These are phyloP conservation scores for Aspergillus tanneri DNA, from an alignment of 2,329 filamentous ascomycete genomes.

Conservation along the genomic window DNA sequence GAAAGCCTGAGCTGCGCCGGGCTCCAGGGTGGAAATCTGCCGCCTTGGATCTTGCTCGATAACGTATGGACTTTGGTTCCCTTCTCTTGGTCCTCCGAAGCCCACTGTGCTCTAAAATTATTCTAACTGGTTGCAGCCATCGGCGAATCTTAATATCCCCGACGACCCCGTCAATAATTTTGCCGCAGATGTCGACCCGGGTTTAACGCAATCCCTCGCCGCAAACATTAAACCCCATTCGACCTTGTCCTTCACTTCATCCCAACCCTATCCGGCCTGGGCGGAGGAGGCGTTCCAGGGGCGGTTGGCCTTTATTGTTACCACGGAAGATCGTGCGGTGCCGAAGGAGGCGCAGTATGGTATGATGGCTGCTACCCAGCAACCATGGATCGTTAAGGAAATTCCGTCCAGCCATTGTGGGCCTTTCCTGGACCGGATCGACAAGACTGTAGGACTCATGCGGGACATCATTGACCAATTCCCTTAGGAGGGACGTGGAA, in stretches of 20 bases:
- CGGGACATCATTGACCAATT: neutral
- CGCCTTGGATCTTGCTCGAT: slow-evolving; percentile 26
- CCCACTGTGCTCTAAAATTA: neutral
- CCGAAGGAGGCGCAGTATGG: slow-evolving; percentile 23
- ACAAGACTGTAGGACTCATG: neutral
- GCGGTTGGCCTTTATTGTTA: slow-evolving; percentile 25
- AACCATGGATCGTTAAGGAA: slow-evolving; percentile 25
- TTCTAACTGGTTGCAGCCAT: slow-evolving; percentile 6
- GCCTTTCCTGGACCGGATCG: slow-evolving; percentile 14
- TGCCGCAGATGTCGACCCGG: slow-evolving; percentile 15
- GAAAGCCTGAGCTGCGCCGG: slow-evolving; percentile 30
- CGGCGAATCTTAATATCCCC: slow-evolving; percentile 12
- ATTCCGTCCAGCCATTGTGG: slow-evolving; percentile 16
- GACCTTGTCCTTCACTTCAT: slow-evolving; percentile 22
- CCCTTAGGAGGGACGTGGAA: too few species aligned
- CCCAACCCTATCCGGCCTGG: slow-evolving; percentile 27
- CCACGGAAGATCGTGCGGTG: slow-evolving; percentile 21
- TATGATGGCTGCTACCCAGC: slow-evolving; percentile 24
- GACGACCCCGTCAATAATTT: slow-evolving; percentile 17
- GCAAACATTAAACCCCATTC: slow-evolving; percentile 23
- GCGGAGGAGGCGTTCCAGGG: slow-evolving; percentile 20
- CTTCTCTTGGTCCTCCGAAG: too few species aligned
- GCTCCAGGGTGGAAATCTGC: slow-evolving; percentile 24
- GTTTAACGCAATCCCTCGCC: slow-evolving; percentile 2
- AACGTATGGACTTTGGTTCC: slow-evolving; percentile 13